Evolutionary conservation across 257 asterid genomes (phyloP).

Genomic region (Solanum bukasovii): DNA sequence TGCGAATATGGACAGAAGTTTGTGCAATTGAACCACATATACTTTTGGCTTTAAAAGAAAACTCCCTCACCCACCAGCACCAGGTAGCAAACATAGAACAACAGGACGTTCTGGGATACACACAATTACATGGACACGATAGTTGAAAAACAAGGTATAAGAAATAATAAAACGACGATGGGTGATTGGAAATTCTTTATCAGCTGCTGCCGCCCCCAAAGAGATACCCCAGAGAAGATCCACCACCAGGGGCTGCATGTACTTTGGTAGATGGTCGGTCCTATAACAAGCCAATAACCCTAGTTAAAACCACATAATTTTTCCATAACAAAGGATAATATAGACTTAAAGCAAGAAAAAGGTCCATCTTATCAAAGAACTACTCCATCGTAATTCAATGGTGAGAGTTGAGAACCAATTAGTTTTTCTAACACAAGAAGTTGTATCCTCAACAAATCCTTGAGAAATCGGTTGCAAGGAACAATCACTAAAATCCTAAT

Average conservation of each 20-base stretch:
- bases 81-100: neutral
- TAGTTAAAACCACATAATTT: neutral
- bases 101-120: neutral
- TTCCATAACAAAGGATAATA: neutral
- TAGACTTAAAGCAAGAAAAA: neutral
- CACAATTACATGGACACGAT: neutral
- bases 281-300: neutral
- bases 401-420: neutral
- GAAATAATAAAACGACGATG: neutral
- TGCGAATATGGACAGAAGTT: neutral
- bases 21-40: neutral
- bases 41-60: neutral
- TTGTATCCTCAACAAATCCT: neutral
- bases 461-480: neutral
- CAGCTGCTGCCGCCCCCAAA: slow-evolving; percentile 1
- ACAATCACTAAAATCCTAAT: neutral
- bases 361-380: neutral
- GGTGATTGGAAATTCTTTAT: neutral
- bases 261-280: slow-evolving; percentile 1
- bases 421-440: neutral
- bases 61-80: neutral
- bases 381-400: neutral
- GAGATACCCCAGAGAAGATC: neutral
- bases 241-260: neutral
- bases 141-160: neutral